Evolutionary conservation across 2,329 filamentous ascomycete genomes (phyloP).

Genomic region (Botryosphaeria dothidea): DNA sequence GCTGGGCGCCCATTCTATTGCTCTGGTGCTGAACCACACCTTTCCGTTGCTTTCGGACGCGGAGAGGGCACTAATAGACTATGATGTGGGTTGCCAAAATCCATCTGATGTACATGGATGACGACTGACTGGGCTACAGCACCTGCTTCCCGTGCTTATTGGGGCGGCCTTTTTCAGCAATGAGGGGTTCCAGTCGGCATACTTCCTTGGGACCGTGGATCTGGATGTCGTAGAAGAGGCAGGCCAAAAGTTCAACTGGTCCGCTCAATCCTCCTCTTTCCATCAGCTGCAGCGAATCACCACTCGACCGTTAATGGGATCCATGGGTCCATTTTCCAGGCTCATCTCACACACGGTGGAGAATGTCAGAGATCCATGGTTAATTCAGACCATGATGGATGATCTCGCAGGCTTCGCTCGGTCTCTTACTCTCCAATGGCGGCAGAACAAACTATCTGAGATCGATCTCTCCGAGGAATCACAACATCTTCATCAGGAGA

Average conservation of each 20-base stretch:
- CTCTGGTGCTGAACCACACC: slow-evolving; percentile 73
- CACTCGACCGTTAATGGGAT: slow-evolving; percentile 62
- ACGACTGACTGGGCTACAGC: background rate
- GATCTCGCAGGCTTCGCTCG: slow-evolving; percentile 67
- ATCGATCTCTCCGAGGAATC: slow-evolving; percentile 69
- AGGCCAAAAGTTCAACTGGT: slow-evolving; percentile 64
- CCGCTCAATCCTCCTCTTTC: slow-evolving; percentile 60
- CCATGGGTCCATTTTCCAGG: slow-evolving; percentile 67
- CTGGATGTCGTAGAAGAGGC: slow-evolving; percentile 63
- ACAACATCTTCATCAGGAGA: slow-evolving; percentile 64
- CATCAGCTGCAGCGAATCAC: slow-evolving; percentile 59
- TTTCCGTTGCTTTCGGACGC: slow-evolving; percentile 69
- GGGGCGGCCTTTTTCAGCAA: slow-evolving; percentile 67
- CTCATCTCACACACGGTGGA: slow-evolving; percentile 66
- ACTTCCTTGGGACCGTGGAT: slow-evolving; percentile 71
- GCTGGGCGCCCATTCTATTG: slow-evolving; percentile 52
- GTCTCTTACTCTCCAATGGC: slow-evolving; percentile 71
- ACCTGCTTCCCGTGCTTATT: slow-evolving; percentile 68
- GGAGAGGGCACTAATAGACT: slow-evolving; percentile 62
- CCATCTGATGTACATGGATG: no score
- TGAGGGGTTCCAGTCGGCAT: slow-evolving; percentile 74
- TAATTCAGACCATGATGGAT: slow-evolving; percentile 59
- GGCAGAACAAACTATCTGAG: slow-evolving; percentile 69
- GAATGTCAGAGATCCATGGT: slow-evolving; percentile 53
- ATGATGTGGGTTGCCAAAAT: slow-evolving; percentile 46